phyloP scores from a whole-genome alignment of 768 basidiomycete genomes.

The Sarcomyxa edulis region DNA sequence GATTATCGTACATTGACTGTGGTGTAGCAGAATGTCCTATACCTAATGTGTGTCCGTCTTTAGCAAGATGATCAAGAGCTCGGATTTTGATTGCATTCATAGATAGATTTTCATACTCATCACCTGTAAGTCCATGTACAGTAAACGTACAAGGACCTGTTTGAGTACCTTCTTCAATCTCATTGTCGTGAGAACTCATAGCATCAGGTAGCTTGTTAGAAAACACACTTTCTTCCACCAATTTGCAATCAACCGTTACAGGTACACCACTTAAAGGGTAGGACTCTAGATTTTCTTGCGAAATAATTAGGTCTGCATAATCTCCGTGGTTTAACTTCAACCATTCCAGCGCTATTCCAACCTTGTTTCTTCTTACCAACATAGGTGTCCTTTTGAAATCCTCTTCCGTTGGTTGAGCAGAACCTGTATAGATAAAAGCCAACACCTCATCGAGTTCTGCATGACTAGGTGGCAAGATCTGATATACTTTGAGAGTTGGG shows the following conservation, averaged over 20 bases:
- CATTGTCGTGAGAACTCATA: not conserved
- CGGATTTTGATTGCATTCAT: too few species aligned
- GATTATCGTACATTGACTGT: conserved; percentile 18
- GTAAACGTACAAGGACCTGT: not conserved
- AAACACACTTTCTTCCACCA: too few species aligned
- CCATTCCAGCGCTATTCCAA: conserved; percentile 5
- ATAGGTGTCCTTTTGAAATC: conserved; percentile 2
- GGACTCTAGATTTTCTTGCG: not conserved
- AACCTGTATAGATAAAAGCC: too few species aligned
- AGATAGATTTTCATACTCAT: too few species aligned
- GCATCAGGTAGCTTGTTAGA: not conserved
- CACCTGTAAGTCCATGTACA: not conserved
- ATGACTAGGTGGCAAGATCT: not conserved
- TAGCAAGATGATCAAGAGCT: too few species aligned
- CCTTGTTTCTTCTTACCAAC: too few species aligned
- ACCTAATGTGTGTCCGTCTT: too few species aligned
- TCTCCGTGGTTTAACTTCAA: conserved; percentile 7
- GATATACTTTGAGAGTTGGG: conserved; percentile 1
- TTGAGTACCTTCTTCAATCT: conserved; percentile 1
- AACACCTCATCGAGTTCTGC: not conserved
- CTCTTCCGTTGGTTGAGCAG: not conserved
- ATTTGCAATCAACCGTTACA: not conserved
- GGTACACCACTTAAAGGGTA: conserved; percentile 1
- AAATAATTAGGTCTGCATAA: conserved; percentile 1
- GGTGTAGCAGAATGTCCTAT: conserved; percentile 14